Conservation (phyloP, 1,139 yeast genomes). For the Candida sanyaensis region DNA sequence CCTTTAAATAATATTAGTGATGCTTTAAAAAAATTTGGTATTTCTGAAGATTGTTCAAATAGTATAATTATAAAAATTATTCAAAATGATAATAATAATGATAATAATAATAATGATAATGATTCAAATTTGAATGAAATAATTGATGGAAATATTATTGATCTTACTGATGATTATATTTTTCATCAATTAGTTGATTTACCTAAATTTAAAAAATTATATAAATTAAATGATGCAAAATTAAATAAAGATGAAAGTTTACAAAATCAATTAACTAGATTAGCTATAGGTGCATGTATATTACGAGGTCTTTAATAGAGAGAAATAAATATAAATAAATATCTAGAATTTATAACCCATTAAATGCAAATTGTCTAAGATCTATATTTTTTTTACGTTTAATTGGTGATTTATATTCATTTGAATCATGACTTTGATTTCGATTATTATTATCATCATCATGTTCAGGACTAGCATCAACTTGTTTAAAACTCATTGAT, state of each 20-base stretch:
- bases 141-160: conserved; percentile 12
- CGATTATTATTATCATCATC: too few species aligned
- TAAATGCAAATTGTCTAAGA: conserved; percentile 15
- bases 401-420: not conserved
- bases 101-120: too few species aligned
- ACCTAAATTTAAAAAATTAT: conserved; percentile 37
- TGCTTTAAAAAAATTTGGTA: conserved; percentile 44
- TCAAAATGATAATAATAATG: too few species aligned
- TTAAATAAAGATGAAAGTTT: conserved; percentile 14
- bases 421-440: not conserved
- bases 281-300: conserved; percentile 42
- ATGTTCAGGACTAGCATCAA: conserved; percentile 9
- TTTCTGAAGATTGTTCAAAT: conserved; percentile 30
- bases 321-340: not conserved
- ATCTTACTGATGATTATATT: conserved; percentile 28
- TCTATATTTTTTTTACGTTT: conserved; percentile 8
- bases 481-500: not conserved
- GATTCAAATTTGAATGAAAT: conserved; percentile 10
- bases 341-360: conserved; percentile 3
- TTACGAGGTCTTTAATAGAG: conserved; percentile 29
- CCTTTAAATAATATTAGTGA: conserved; percentile 48
- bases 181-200: conserved; percentile 23
- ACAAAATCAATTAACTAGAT: conserved; percentile 32
- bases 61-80: conserved; percentile 35
- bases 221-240: conserved; percentile 38